Conservation (phyloP, 441 rosid genomes). For the Francoa sonchifolia region DNA sequence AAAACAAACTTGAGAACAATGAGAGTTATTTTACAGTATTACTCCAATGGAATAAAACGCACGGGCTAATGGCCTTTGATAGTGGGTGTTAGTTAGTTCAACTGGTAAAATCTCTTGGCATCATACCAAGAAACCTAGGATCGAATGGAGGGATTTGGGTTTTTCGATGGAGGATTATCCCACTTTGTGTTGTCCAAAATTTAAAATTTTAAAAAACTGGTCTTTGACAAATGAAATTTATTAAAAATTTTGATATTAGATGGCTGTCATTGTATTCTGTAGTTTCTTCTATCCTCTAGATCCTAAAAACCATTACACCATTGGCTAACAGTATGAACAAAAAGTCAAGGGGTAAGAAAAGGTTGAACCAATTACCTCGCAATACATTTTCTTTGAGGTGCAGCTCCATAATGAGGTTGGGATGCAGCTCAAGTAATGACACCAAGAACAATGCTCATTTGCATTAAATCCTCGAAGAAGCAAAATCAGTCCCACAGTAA, state of each 20-base stretch:
- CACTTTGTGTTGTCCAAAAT: too few species aligned
- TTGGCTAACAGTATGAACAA: neutral
- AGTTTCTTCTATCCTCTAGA: neutral
- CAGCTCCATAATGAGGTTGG: slow-evolving; percentile 73
- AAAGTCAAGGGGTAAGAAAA: neutral
- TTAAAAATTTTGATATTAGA: neutral
- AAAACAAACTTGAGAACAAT: neutral
- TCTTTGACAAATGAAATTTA: too few species aligned
- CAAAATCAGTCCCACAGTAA: slow-evolving; percentile 31
- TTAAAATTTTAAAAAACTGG: too few species aligned
- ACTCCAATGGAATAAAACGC: neutral
- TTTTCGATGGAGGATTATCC: too few species aligned
- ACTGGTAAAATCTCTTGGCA: too few species aligned
- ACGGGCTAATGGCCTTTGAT: neutral
- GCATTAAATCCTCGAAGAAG: slow-evolving; percentile 49
- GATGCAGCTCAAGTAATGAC: slow-evolving; percentile 70
- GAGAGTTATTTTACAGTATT: neutral
- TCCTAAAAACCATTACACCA: neutral
- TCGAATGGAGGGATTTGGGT: neutral
- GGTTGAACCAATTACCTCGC: slow-evolving; percentile 33
- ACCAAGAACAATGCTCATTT: slow-evolving; percentile 65
- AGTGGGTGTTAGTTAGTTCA: neutral
- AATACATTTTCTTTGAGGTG: slow-evolving; percentile 34
- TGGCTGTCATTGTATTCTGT: neutral
- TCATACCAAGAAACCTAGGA: neutral